Evolutionary conservation across 352 stramenopile species (phyloP), one percentile per base, ranked within the genome.

Genomic region (Phytopythium delawarense): DNA sequence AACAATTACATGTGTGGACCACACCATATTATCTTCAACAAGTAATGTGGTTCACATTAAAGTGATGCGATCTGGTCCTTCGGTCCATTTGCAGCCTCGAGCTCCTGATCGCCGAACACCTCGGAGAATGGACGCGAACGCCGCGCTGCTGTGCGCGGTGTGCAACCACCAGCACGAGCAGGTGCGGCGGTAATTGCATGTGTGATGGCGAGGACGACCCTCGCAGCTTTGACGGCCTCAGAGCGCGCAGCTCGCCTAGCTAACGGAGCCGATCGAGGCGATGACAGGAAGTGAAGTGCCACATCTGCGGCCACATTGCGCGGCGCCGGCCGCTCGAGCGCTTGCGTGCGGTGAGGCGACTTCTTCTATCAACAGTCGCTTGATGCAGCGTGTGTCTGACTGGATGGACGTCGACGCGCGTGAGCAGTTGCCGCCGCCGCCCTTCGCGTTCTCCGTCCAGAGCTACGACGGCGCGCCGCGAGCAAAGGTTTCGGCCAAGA

Each of bases 91-190:
- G 16, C 18, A 21, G 0, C 9, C 42, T 6, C 4, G 2, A 15
- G 15, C 7, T 30, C 23, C n/a, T 2, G 44, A 30, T 50, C 44
- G n/a, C 21, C 9, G 11, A 15, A 18, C 8, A 42, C 7, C 37
- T n/a, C 7, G 20, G 21, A 9, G 37, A 9, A 54, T 54, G 48
- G 48, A 54, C 48, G 23, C 12, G n/a, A 25, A 28, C 53, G 53
- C 30, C 12, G 50, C 67, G 20, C 61, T 66, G 20, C 69, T 72
- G 57, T 84, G 75, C 69, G n/a, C 32, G 21, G 71, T 84, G n/a
- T 84, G 75, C 66, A 84, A 71, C 65, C 75, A 84, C 62, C 58
- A 68, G 54, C 75, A 84, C 62, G 75, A 79, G 57, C 70, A 73
- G 45, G 75, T 75, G 58, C 18, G 46, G 13, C 4, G 23, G 6